A percentile compares a stretch with the other conserved stretches of the same genome.
These are phyloP conservation scores for Mimosa bimucronata DNA, from an alignment of 306 rosid species.

Conservation along the genomic window DNA sequence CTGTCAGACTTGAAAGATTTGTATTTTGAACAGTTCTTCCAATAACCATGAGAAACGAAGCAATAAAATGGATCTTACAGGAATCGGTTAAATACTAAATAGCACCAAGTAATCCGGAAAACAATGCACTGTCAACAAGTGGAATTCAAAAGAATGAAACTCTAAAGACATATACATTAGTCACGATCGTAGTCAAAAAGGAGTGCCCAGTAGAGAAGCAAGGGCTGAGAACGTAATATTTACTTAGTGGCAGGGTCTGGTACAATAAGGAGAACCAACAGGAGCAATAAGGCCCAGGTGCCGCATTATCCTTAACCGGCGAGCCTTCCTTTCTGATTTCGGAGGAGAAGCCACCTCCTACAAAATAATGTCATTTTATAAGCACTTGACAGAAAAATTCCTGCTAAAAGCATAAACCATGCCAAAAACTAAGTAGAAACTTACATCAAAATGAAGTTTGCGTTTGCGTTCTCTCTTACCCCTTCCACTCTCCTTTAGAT, in stretches of 20 bases:
- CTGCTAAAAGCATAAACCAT: not conserved
- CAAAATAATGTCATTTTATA: constrained; percentile 33
- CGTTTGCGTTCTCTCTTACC: constrained; percentile 76
- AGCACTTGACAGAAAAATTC: constrained; percentile 29
- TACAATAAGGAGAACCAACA: constrained; percentile 63
- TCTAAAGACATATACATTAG: not conserved
- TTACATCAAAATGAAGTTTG: constrained; percentile 69
- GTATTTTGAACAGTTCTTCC: not conserved
- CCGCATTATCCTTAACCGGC: constrained; percentile 78
- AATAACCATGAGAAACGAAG: not conserved
- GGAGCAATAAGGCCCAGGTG: constrained; percentile 76
- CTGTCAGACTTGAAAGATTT: too few species aligned
- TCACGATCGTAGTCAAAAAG: constrained; percentile 15
- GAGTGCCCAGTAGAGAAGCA: constrained; percentile 41
- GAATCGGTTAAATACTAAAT: not conserved
- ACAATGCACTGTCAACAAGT: not conserved
- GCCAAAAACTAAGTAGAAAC: constrained; percentile 37
- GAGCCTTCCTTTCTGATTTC: constrained; percentile 52
- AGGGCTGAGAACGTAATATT: constrained; percentile 31
- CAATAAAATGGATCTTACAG: constrained; percentile 1
- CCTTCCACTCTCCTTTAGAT: constrained; percentile 54
- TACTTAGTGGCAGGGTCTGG: not conserved
- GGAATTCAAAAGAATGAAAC: not conserved
- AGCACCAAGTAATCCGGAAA: not conserved
- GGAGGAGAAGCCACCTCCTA: constrained; percentile 57